phyloP scores from a whole-genome alignment of 139 green algal species.

The Volvox africanus region DNA sequence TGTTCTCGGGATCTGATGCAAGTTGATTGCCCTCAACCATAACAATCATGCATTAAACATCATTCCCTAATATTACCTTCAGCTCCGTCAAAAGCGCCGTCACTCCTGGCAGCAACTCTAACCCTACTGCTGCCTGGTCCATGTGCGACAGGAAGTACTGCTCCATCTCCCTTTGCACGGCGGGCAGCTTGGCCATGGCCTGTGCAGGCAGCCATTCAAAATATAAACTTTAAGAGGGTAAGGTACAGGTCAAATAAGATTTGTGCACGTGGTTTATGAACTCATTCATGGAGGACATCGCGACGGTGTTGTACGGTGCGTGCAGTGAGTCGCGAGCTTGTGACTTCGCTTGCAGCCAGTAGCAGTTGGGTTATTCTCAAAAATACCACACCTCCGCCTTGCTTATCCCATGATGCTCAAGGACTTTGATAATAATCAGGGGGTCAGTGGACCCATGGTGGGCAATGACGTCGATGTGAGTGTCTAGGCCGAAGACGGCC shows the following conservation, averaged over 20 bases:
- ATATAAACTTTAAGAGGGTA: too few species aligned
- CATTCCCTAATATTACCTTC: slow-evolving; percentile 34
- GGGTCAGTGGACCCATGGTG: slow-evolving; percentile 66
- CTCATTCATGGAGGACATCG: too few species aligned
- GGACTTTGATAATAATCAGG: slow-evolving; percentile 71
- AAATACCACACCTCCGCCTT: slow-evolving; percentile 59
- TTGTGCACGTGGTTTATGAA: too few species aligned
- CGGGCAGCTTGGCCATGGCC: slow-evolving; percentile 58
- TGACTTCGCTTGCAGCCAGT: too few species aligned
- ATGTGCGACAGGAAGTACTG: slow-evolving; percentile 56
- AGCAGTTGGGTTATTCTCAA: too few species aligned
- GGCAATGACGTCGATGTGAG: slow-evolving; percentile 54
- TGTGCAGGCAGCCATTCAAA: slow-evolving; percentile 17
- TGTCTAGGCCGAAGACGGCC: slow-evolving; percentile 54
- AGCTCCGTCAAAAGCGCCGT: slow-evolving; percentile 56
- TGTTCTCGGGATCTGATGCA: too few species aligned
- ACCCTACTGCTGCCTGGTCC: slow-evolving; percentile 43
- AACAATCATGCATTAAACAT: too few species aligned
- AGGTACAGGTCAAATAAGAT: too few species aligned
- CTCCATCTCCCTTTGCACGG: slow-evolving; percentile 63
- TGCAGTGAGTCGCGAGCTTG: too few species aligned
- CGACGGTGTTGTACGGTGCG: too few species aligned
- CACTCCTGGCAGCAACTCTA: slow-evolving; percentile 69
- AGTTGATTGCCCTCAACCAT: too few species aligned
- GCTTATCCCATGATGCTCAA: slow-evolving; percentile 66